Conservation (phyloP, 176 grass and related monocot species). For the Elaeis guineensis region DNA sequence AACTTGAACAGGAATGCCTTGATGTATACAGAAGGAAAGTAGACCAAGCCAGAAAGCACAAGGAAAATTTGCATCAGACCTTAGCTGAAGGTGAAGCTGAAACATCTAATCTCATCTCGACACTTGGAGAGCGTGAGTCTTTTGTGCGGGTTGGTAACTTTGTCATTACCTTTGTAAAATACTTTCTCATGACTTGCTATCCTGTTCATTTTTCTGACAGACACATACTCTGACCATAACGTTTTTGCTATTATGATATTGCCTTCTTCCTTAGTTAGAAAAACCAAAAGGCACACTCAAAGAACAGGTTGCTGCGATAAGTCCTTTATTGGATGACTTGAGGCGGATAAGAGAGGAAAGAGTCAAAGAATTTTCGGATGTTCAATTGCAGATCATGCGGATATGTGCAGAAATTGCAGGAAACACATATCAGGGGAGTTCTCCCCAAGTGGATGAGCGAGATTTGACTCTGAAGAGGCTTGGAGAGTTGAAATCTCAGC, state of each 20-base stretch:
- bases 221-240: no score
- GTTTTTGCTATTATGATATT: no score
- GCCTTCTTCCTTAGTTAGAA: slow-evolving; percentile 37
- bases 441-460: slow-evolving; percentile 44
- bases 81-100: slow-evolving; percentile 52
- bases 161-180: neutral
- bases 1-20: slow-evolving; percentile 77
- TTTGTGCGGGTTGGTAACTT: slow-evolving; percentile 52
- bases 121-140: slow-evolving; percentile 70
- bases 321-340: slow-evolving; percentile 57
- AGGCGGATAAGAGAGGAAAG: slow-evolving; percentile 54
- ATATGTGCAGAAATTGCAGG: slow-evolving; percentile 69
- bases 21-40: slow-evolving; percentile 67
- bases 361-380: slow-evolving; percentile 42
- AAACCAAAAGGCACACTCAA: slow-evolving; percentile 50
- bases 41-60: slow-evolving; percentile 42
- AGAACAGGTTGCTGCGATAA: slow-evolving; percentile 58
- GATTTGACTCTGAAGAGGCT: slow-evolving; percentile 52
- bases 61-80: slow-evolving; percentile 46
- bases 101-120: slow-evolving; percentile 45
- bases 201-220: no score
- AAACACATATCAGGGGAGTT: slow-evolving; percentile 37
- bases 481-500: slow-evolving; percentile 43
- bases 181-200: no score
- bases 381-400: slow-evolving; percentile 47